Conservation (phyloP, 2,329 filamentous ascomycete genomes). For the Triangularia setosa region DNA sequence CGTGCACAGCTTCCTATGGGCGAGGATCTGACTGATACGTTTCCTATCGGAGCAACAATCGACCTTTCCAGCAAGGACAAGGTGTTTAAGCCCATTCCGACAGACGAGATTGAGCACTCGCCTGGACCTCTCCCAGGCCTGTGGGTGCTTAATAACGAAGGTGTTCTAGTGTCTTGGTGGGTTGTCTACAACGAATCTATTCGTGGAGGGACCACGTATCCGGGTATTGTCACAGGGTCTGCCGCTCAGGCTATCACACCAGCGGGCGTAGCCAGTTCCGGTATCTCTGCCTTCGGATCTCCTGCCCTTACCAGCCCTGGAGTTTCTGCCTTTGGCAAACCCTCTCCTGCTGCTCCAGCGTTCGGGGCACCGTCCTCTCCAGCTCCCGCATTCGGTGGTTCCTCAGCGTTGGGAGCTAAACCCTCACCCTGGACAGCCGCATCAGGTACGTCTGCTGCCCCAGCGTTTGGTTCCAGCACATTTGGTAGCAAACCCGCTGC, state of each 20-base stretch:
- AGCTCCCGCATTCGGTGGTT: conserved; percentile 44
- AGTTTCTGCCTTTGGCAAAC: conserved; percentile 25
- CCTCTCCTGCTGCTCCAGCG: conserved; percentile 30
- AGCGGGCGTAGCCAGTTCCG: conserved; percentile 20
- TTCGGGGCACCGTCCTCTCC: conserved; percentile 41
- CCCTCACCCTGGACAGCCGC: conserved; percentile 48
- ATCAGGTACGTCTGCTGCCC: conserved; percentile 30
- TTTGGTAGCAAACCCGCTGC: conserved; percentile 24
- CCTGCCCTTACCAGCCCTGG: conserved; percentile 13
- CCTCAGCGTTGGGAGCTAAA: conserved; percentile 47
- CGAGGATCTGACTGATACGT: conserved; percentile 65
- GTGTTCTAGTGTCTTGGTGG: conserved; percentile 84
- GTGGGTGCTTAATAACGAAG: conserved; percentile 84
- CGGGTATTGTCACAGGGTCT: conserved; percentile 55
- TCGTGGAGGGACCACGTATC: conserved; percentile 66
- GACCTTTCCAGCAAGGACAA: conserved; percentile 82
- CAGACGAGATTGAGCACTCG: conserved; percentile 75
- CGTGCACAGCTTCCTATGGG: conserved; percentile 73
- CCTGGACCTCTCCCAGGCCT: conserved; percentile 76
- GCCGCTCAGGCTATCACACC: conserved; percentile 32
- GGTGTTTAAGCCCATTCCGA: conserved; percentile 71
- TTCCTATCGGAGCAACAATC: conserved; percentile 71
- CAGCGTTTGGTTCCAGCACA: conserved; percentile 23
- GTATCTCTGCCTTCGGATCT: conserved; percentile 23
- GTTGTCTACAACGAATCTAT: conserved; percentile 86